These are phyloP conservation scores for Sporothrix mexicana DNA, from an alignment of 2,329 filamentous ascomycete genomes.

Conservation along the genomic window DNA sequence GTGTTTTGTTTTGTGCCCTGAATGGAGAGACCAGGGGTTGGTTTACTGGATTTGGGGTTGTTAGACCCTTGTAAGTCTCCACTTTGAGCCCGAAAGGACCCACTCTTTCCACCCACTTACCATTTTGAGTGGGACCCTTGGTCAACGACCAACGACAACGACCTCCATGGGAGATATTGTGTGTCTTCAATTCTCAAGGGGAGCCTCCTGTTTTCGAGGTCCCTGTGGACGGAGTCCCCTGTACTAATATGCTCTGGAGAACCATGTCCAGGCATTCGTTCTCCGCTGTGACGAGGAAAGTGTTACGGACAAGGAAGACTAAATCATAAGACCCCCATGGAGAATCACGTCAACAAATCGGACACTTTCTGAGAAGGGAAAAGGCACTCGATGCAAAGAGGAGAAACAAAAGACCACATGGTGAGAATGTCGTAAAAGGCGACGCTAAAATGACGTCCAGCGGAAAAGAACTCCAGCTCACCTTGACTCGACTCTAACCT, in stretches of 20 bases:
- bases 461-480: too few relatives aligned
- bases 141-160: neutral
- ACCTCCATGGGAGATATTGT: too few relatives aligned
- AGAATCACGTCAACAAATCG: conserved; percentile 13
- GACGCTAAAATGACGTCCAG: neutral
- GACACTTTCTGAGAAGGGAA: neutral
- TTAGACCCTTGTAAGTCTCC: neutral
- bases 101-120: neutral
- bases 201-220: neutral
- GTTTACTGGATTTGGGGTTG: neutral
- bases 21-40: conserved; percentile 11
- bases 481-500: neutral
- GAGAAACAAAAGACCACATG: neutral
- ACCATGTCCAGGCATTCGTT: neutral
- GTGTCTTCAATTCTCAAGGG: neutral
- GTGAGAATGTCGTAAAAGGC: neutral
- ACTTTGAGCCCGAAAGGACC: neutral
- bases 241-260: neutral
- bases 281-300: neutral
- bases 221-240: neutral
- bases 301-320: too few relatives aligned
- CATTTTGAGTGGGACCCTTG: conserved; percentile 6
- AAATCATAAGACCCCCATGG: neutral
- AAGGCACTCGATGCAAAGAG: neutral
- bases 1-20: conserved; percentile 31